These are phyloP conservation scores for Trametes elegans DNA, from an alignment of 768 basidiomycete species.

Conservation along the genomic window DNA sequence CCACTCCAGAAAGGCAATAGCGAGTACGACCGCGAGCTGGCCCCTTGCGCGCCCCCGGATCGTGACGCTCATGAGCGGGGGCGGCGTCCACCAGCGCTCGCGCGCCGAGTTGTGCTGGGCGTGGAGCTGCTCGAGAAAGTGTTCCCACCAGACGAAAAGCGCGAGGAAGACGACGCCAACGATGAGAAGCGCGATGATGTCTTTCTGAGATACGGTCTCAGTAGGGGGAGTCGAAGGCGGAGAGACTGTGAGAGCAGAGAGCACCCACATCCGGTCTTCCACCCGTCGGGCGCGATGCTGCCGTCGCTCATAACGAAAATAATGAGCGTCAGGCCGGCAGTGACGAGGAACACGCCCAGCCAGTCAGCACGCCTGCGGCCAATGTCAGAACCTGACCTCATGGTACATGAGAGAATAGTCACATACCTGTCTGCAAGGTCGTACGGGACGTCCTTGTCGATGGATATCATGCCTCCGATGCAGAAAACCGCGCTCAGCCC, in stretches of 20 bases:
- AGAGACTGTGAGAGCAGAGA: background rate
- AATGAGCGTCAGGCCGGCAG: constrained; percentile 64
- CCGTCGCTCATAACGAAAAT: constrained; percentile 74
- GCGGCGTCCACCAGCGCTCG: constrained; percentile 39
- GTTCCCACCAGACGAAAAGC: constrained; percentile 66
- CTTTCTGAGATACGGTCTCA: constrained; percentile 33
- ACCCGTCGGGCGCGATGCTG: constrained; percentile 53
- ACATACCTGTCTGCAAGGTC: constrained; percentile 26
- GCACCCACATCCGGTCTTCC: constrained; percentile 55
- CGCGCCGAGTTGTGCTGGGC: constrained; percentile 1
- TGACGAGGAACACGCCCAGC: constrained; percentile 70
- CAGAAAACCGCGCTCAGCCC: constrained; percentile 54
- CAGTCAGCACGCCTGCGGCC: constrained; percentile 59
- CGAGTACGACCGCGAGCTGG: constrained; percentile 57
- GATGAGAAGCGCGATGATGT: constrained; percentile 70
- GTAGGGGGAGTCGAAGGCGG: constrained; percentile 22
- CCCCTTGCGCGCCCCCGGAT: constrained; percentile 66
- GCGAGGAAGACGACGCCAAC: constrained; percentile 54
- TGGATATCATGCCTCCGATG: constrained; percentile 50
- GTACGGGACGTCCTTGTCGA: constrained; percentile 53
- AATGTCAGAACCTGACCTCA: background rate
- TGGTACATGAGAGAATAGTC: background rate
- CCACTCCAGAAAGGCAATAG: constrained; percentile 65
- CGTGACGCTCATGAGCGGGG: constrained; percentile 62
- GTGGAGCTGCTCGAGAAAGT: constrained; percentile 46